Base-by-base conservation (phyloP, 2,329 filamentous ascomycete species). In the Falciphora oryzae region DNA sequence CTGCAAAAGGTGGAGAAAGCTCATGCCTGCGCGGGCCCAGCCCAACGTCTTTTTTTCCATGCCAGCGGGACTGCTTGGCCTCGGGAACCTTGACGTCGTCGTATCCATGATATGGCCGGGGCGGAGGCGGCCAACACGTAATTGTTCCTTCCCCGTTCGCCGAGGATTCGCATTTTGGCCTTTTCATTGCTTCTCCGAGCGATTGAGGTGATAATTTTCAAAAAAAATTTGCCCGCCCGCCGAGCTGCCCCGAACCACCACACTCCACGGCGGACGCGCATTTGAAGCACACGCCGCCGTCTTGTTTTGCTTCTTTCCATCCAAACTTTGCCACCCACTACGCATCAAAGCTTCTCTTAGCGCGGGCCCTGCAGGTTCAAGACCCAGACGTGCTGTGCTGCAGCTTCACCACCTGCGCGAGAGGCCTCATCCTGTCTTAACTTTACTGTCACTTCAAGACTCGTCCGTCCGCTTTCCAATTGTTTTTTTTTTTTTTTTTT, bases 1-100 rank as follows among this genome's bases (percentile, higher is more conserved):
- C 31, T 61, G n/a, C 59, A 25, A 61, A 61, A 44, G 27, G 60
- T 62, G 60, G 60, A 28, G 60, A 50, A 62, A 62, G 57, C 28
- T 28, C 25, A 58, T 58, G 57, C 57, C 57, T 2, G 6, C 25
- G 27, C 57, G 27, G 25, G 1, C 13, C 10, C 27, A 58, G 14
- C 25, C 7, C 25, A 58, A 58, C 44, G 22, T 22, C 32, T 5
- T 7, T 14, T n/a, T 53, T 50, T 18, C 38, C 38, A 6, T 18
- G 38, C 38, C 38, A 44, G 38, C 38, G 38, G 38, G 38, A 18
- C 38, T 32, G 6, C 31, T 32, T 32, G 31, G 31, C 31, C 38
- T 4, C 5, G 38, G 38, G 32, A 35, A 11, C 32, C 32, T 25
- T 25, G 44, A 53, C n/a, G 44, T 53, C 44, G 44, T 11, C 18